These are phyloP conservation scores for Solanum okadae DNA, from an alignment of 257 asterid species.

Conservation along the genomic window DNA sequence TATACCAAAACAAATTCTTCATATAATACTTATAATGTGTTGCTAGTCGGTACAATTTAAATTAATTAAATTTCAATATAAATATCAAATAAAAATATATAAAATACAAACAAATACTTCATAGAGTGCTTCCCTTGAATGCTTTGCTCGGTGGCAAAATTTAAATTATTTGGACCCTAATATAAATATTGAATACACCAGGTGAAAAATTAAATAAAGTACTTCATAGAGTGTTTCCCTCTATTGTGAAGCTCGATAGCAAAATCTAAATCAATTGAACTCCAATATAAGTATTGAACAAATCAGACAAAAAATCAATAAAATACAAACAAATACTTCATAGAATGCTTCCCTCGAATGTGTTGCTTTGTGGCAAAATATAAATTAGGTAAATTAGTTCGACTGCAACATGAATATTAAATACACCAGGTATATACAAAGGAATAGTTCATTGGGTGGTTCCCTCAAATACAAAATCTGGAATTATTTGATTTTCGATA, in stretches of 20 bases:
- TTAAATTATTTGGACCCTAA: too few relatives aligned
- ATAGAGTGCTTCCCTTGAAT: background rate
- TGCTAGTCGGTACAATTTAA: background rate
- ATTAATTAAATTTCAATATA: accelerated
- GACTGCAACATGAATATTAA: too few relatives aligned
- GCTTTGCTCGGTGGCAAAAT: background rate
- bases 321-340: too few relatives aligned
- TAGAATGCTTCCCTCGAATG: background rate
- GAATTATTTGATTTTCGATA: too few relatives aligned
- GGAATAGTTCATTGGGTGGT: background rate
- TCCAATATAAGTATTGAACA: too few relatives aligned
- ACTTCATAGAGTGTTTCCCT: background rate
- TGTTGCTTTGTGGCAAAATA: background rate
- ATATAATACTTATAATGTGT: background rate
- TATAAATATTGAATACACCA: background rate
- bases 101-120: too few relatives aligned
- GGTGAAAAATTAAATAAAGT: too few relatives aligned
- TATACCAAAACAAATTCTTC: background rate
- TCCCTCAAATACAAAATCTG: background rate
- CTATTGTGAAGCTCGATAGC: too few relatives aligned
- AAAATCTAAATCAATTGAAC: too few relatives aligned
- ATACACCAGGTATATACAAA: background rate
- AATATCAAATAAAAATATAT: too few relatives aligned
- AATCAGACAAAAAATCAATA: background rate
- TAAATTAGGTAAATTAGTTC: too few relatives aligned